phyloP scores from a whole-genome alignment of 805 yeast genomes.

The Candida insectorum region DNA sequence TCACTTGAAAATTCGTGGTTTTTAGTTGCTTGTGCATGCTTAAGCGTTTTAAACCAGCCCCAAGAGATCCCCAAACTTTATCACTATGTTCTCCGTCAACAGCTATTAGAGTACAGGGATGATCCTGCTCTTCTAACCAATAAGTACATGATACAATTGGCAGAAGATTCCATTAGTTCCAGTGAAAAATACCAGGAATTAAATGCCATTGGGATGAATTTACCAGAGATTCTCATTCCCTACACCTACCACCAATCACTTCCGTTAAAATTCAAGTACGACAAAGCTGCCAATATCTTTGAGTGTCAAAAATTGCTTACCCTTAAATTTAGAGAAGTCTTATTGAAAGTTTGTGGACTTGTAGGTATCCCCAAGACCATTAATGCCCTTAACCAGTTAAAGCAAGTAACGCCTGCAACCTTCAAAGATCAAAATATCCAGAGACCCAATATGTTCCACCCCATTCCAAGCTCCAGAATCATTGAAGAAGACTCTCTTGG shows the following conservation, averaged over 20 bases:
- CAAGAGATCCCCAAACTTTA: conserved; percentile 73
- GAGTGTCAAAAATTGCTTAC: conserved; percentile 38
- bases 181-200: conserved; percentile 37
- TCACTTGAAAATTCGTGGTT: conserved; percentile 64
- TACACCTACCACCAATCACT: conserved; percentile 34
- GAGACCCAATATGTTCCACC: conserved; percentile 24
- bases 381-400: conserved; percentile 66
- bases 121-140: conserved; percentile 30
- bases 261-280: conserved; percentile 34
- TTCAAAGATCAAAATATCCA: conserved; percentile 24
- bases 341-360: conserved; percentile 74
- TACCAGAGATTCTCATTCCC: conserved; percentile 42
- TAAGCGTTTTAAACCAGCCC: conserved; percentile 79
- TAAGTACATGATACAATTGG: conserved; percentile 28
- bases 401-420: conserved; percentile 59
- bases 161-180: conserved; percentile 38
- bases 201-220: conserved; percentile 37
- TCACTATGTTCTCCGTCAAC: conserved; percentile 59
- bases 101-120: conserved; percentile 29
- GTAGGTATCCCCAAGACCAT: conserved; percentile 84
- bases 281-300: conserved; percentile 31
- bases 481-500: conserved; percentile 39
- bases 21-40: conserved; percentile 72
- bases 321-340: conserved; percentile 66
- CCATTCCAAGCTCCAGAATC: conserved; percentile 33